These are phyloP conservation scores for Russula sp. DNA, from an alignment of 768 basidiomycete species.

Conservation along the genomic window DNA sequence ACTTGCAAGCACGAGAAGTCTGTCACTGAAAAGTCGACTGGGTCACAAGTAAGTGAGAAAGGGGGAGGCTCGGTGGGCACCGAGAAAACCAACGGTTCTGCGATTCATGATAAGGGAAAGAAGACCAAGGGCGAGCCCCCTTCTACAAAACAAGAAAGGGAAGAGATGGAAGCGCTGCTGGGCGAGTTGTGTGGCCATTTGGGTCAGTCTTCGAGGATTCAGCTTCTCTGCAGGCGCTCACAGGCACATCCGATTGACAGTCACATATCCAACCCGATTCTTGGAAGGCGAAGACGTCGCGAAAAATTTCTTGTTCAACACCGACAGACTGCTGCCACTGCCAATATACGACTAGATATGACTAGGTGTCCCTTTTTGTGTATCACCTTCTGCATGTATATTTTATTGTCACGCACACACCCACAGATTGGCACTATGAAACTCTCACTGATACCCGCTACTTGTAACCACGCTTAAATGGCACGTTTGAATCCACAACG, in stretches of 20 bases:
- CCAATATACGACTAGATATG: conserved; percentile 56
- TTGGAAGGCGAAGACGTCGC: conserved; percentile 88
- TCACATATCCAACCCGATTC: conserved; percentile 78
- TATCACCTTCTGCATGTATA: not conserved
- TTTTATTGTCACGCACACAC: not conserved
- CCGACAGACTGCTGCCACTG: conserved; percentile 70
- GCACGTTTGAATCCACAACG: not conserved
- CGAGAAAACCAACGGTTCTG: conserved; percentile 22
- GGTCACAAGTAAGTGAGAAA: not conserved
- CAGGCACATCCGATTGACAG: conserved; percentile 34
- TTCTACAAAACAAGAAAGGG: conserved; percentile 75
- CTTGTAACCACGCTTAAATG: not conserved
- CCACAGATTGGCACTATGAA: not conserved
- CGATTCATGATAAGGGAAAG: conserved; percentile 32
- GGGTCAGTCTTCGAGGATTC: conserved; percentile 41
- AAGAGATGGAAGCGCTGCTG: conserved; percentile 84
- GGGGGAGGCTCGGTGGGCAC: conserved; percentile 17
- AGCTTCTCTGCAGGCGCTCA: not conserved
- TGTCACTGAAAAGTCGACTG: not conserved
- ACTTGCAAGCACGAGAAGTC: not conserved
- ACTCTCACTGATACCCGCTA: not conserved
- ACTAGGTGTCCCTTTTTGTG: not conserved
- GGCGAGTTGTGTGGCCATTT: conserved; percentile 76
- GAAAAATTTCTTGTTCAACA: conserved; percentile 90
- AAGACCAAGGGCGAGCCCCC: conserved; percentile 46